Percentiles rank a stretch among this genome's conserved stretches.
These are phyloP conservation scores for Claviceps sorghi DNA, from an alignment of 2,329 filamentous ascomycete species.

Conservation along the genomic window DNA sequence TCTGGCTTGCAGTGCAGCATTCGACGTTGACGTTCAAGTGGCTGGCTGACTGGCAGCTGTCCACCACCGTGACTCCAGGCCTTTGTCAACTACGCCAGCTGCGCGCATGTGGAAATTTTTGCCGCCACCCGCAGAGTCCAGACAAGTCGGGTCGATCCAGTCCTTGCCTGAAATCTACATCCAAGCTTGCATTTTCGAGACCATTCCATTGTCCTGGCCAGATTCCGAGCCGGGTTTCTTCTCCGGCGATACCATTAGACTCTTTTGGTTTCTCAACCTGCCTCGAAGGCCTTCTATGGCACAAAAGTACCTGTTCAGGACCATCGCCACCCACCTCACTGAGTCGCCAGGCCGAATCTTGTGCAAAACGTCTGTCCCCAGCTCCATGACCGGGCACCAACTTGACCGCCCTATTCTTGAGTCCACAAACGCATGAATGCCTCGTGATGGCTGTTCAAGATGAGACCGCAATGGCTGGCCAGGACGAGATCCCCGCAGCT, in stretches of 20 bases:
- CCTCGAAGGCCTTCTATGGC: not conserved
- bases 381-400: not conserved
- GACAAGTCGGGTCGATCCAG: not conserved
- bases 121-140: not conserved
- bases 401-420: not conserved
- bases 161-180: not conserved
- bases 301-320: not conserved
- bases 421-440: not conserved
- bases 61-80: not conserved
- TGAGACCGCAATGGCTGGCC: constrained; percentile 11
- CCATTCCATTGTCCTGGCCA: not conserved
- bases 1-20: too few relatives aligned
- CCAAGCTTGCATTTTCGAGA: not conserved
- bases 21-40: too few relatives aligned
- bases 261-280: not conserved
- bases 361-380: not conserved
- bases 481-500: constrained; percentile 7
- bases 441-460: constrained; percentile 15
- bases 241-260: not conserved
- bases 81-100: not conserved
- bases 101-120: constrained; percentile 6
- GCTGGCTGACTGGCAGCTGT: too few relatives aligned
- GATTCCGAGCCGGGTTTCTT: not conserved
- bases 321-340: not conserved
- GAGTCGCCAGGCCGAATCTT: not conserved